These are phyloP conservation scores for Sporothrix pallida DNA, from an alignment of 2,329 filamentous ascomycete species.

Conservation along the genomic window DNA sequence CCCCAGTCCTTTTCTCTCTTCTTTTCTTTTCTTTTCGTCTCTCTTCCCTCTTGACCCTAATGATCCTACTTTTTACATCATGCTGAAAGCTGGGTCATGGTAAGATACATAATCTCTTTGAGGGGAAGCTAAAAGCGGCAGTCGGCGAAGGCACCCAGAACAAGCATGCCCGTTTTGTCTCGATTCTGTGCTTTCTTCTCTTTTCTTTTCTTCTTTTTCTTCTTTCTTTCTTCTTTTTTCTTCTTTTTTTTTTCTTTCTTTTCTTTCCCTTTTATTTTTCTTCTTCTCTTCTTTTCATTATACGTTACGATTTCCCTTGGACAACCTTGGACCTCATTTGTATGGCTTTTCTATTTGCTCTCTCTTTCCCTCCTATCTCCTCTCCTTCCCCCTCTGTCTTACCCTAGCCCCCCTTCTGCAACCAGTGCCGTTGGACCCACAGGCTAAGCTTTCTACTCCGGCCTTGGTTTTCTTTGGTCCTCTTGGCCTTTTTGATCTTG, in stretches of 20 bases:
- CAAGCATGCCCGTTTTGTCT: no score
- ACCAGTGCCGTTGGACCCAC: slow-evolving; percentile 18
- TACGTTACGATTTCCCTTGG: not conserved
- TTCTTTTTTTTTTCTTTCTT: no score
- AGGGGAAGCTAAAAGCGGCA: no score
- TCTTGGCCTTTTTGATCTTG: not conserved
- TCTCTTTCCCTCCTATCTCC: not conserved
- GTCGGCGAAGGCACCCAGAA: no score
- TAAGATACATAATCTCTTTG: no score
- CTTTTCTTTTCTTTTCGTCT: not conserved
- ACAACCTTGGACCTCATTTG: not conserved
- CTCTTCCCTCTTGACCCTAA: no score
- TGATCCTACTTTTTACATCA: no score
- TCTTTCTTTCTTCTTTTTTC: no score
- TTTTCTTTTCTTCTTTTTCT: no score
- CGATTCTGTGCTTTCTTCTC: not conserved
- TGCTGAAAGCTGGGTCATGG: no score
- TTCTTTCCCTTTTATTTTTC: not conserved
- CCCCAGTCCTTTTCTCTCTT: not conserved
- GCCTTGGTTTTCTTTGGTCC: slow-evolving; percentile 11
- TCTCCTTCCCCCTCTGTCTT: not conserved
- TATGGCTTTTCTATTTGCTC: not conserved
- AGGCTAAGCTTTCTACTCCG: slow-evolving; percentile 12
- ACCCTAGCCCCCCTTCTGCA: not conserved
- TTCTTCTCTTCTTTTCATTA: slow-evolving; percentile 1